Percentiles rank a stretch among this genome's conserved stretches.
Evolutionary conservation across 1,284 basidiomycete species (phyloP).

Genomic region (Ganoderma meredithae): DNA sequence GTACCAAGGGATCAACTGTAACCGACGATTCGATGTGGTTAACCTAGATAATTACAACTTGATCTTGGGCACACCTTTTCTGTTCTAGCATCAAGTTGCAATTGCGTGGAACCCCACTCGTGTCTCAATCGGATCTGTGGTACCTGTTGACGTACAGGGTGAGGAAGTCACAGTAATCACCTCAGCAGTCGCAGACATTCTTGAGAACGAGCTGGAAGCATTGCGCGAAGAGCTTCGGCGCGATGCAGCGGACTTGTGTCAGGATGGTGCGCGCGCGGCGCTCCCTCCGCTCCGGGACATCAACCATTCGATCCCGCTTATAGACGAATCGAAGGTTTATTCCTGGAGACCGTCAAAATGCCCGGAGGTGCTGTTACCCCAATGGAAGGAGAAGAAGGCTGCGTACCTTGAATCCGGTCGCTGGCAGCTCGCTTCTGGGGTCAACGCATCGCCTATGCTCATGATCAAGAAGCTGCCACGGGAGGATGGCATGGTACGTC

Average conservation of each 20-base stretch:
- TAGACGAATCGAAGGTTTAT: slow-evolving; percentile 42
- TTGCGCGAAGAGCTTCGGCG: not conserved
- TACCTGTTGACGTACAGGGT: too few species aligned
- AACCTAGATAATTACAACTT: slow-evolving; percentile 9
- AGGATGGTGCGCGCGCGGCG: not conserved
- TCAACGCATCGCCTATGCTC: not conserved
- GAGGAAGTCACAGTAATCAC: slow-evolving; percentile 17
- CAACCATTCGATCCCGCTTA: slow-evolving; percentile 48
- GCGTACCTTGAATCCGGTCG: slow-evolving; percentile 33
- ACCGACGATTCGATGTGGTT: slow-evolving; percentile 40
- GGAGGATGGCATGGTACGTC: not conserved
- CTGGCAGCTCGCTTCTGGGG: not conserved
- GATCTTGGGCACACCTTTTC: slow-evolving; percentile 9
- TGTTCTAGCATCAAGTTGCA: slow-evolving; percentile 5
- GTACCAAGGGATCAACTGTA: slow-evolving; percentile 41
- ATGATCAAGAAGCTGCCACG: not conserved
- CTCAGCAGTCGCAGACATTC: slow-evolving; percentile 27
- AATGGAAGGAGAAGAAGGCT: slow-evolving; percentile 40
- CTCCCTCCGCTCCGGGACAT: slow-evolving; percentile 36
- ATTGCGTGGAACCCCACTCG: not conserved
- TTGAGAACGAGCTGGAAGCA: slow-evolving; percentile 21
- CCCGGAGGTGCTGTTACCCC: slow-evolving; percentile 35
- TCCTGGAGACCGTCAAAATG: slow-evolving; percentile 40
- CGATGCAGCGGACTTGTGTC: not conserved
- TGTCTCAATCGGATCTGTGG: not conserved